These are phyloP conservation scores for Verticillium alfalfae DNA, from an alignment of 2,329 filamentous ascomycete genomes.

Conservation along the genomic window DNA sequence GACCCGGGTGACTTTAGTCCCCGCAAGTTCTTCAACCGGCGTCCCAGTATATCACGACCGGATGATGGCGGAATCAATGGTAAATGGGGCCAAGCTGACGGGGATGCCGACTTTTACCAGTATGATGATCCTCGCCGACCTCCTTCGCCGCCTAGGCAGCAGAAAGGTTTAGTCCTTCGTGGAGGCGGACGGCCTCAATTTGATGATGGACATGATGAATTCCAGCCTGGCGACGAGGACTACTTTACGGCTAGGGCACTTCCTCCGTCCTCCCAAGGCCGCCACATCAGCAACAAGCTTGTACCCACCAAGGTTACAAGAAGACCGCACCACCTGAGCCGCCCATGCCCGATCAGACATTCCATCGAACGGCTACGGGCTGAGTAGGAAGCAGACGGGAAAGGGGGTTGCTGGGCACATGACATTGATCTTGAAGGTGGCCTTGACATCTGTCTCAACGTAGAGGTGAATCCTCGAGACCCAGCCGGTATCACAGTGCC, in stretches of 20 bases:
- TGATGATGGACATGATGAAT: conserved; percentile 33
- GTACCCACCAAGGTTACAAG: neutral
- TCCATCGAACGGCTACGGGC: conserved; percentile 65
- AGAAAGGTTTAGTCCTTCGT: conserved; percentile 20
- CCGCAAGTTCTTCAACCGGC: conserved; percentile 32
- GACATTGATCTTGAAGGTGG: conserved; percentile 76
- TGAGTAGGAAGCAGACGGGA: conserved; percentile 57
- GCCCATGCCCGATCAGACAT: conserved; percentile 25
- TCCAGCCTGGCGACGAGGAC: conserved; percentile 49
- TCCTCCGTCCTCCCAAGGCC: neutral
- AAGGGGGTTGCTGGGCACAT: conserved; percentile 36
- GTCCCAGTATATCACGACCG: conserved; percentile 30
- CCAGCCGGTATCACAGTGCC: conserved; percentile 83
- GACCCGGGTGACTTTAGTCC: conserved; percentile 44
- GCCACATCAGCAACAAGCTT: conserved; percentile 6
- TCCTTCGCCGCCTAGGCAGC: conserved; percentile 6
- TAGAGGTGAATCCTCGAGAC: conserved; percentile 81
- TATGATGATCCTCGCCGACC: conserved; percentile 18
- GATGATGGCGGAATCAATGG: conserved; percentile 53
- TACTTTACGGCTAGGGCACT: conserved; percentile 37
- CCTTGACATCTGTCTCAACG: conserved; percentile 80
- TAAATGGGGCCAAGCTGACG: conserved; percentile 40
- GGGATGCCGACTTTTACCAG: conserved; percentile 27
- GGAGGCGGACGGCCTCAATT: conserved; percentile 25
- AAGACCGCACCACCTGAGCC: conserved; percentile 5